These are phyloP conservation scores for Aspergillus costaricaensis DNA, from an alignment of 2,329 filamentous ascomycete genomes.

Conservation along the genomic window DNA sequence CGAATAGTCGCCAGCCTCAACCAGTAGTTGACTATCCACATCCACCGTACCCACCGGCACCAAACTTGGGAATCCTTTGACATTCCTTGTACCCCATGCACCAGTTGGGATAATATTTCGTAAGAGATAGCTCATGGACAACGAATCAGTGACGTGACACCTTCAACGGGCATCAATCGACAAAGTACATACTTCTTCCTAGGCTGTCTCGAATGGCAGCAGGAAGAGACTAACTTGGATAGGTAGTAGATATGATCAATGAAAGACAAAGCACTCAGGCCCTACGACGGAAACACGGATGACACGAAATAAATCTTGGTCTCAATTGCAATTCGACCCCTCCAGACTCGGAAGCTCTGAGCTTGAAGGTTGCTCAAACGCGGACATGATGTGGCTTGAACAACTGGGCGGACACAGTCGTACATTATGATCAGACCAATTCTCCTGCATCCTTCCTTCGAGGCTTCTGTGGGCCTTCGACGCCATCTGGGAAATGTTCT, in stretches of 20 bases:
- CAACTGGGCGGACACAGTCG: conserved; percentile 9
- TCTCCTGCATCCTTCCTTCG: conserved; percentile 14
- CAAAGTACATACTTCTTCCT: conserved; percentile 2
- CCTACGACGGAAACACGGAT: conserved; percentile 19
- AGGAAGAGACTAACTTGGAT: conserved; percentile 4
- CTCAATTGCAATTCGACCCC: conserved; percentile 19
- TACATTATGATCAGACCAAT: conserved; percentile 16
- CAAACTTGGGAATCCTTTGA: conserved; percentile 19
- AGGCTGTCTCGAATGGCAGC: conserved; percentile 1
- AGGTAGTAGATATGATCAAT: conserved; percentile 16
- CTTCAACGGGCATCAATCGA: conserved; percentile 10
- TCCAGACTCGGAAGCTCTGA: conserved; percentile 9
- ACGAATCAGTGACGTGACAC: not conserved
- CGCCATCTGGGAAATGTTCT: conserved; percentile 19
- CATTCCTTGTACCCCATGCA: not conserved
- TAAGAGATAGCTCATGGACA: conserved; percentile 9
- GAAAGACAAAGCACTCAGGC: conserved; percentile 15
- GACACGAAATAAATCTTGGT: conserved; percentile 10
- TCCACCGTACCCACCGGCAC: conserved; percentile 7
- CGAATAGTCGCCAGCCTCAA: not conserved
- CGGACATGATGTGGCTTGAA: not conserved
- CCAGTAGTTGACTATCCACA: conserved; percentile 12
- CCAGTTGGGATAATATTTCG: not conserved
- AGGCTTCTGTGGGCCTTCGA: conserved; percentile 25
- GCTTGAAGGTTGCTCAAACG: not conserved